Evolutionary conservation across 768 basidiomycete species (phyloP).

Genomic region (Paxillus ammoniavirescens): DNA sequence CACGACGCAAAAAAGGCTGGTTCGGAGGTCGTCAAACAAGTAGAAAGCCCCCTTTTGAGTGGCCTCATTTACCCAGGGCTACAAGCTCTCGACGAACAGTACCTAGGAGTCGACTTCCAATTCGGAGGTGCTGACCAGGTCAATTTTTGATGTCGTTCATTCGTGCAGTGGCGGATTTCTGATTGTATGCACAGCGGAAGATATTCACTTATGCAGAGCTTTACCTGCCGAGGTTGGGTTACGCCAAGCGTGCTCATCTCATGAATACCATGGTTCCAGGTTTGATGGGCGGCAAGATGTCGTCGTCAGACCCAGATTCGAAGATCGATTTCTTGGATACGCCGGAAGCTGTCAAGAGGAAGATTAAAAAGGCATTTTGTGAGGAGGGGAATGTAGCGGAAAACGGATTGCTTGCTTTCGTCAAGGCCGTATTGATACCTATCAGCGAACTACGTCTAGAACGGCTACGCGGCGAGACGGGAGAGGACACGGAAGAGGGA

Average conservation of each 20-base stretch:
- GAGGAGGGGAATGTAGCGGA: constrained; percentile 87
- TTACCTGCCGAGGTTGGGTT: constrained; percentile 92
- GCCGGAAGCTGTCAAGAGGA: constrained; percentile 79
- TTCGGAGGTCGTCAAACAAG: constrained; percentile 98
- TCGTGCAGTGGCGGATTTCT: too few relatives aligned
- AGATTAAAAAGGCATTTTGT: constrained; percentile 91
- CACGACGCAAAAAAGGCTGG: constrained; percentile 99
- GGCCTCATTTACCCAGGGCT: constrained; percentile 94
- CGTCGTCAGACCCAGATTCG: constrained; percentile 93
- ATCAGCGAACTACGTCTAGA: constrained; percentile 75
- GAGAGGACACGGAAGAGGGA: constrained; percentile 40
- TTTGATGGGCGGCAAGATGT: constrained; percentile 95
- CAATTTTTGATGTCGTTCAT: constrained; percentile 14
- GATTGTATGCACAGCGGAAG: constrained; percentile 64
- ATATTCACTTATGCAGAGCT: constrained; percentile 73
- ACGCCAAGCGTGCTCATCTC: constrained; percentile 90
- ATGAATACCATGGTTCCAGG: constrained; percentile 99
- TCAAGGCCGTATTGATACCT: constrained; percentile 82
- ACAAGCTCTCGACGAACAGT: constrained; percentile 90
- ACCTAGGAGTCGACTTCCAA: constrained; percentile 94
- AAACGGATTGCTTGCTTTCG: constrained; percentile 87
- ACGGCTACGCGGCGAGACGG: constrained; percentile 43
- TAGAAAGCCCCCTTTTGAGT: constrained; percentile 86
- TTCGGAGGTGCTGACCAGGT: constrained; percentile 99
- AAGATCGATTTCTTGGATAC: constrained; percentile 97